A percentile compares a stretch with the other conserved stretches of the same genome.
Evolutionary conservation across 345 rosid genomes (phyloP).

Genomic region (Hibiscus trionum): DNA sequence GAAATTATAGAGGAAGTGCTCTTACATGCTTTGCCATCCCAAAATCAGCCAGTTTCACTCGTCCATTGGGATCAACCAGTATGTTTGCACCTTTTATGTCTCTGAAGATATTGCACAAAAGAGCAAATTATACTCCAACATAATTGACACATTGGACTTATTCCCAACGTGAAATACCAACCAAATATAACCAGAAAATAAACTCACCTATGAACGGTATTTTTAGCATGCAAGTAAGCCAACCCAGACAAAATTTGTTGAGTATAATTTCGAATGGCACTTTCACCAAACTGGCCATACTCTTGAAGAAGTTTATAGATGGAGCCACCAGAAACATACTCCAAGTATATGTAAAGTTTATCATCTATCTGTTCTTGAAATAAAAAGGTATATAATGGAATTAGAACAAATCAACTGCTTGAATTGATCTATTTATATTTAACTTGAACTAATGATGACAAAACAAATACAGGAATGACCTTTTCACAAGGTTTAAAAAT

Average conservation of each 20-base stretch:
- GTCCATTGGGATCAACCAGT: conserved; percentile 70
- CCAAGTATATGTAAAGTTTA: no score
- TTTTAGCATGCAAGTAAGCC: conserved; percentile 57
- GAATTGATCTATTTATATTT: background rate
- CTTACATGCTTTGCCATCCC: conserved; percentile 75
- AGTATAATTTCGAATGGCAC: no score
- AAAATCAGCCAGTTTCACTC: conserved; percentile 73
- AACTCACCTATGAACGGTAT: conserved; percentile 63
- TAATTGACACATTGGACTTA: background rate
- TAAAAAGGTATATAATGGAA: background rate
- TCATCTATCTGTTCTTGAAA: conserved; percentile 15
- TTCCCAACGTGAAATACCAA: background rate
- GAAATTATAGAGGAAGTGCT: background rate
- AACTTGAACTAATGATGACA: background rate
- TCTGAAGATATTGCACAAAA: conserved; percentile 28
- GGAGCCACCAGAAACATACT: no score
- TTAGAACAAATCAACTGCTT: background rate
- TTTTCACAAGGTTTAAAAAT: background rate
- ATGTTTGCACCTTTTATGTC: conserved; percentile 88
- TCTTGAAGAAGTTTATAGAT: no score
- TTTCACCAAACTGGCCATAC: no score
- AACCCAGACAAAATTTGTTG: conserved; percentile 30
- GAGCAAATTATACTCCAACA: conserved; percentile 2
- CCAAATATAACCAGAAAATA: background rate
- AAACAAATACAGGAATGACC: background rate